Conservation (phyloP, 2,329 filamentous ascomycete species). For the Neonectria sp. region DNA sequence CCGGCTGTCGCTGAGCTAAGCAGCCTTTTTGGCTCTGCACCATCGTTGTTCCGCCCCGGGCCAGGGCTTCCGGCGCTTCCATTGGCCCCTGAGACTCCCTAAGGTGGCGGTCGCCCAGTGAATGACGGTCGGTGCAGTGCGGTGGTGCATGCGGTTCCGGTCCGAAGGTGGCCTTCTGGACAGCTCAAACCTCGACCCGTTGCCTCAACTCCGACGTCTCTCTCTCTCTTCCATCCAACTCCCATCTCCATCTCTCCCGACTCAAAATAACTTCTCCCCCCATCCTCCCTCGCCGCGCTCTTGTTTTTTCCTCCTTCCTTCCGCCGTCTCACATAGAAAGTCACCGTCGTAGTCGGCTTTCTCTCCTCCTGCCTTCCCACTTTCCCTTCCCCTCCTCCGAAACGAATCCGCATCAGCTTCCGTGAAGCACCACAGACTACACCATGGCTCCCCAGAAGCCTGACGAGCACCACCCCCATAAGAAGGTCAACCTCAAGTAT, state of each 20-base stretch:
- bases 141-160: conserved; percentile 41
- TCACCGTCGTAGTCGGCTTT: conserved; percentile 40
- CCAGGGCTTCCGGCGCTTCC: conserved; percentile 48
- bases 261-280: conserved; percentile 27
- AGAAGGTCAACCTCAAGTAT: conserved; percentile 89
- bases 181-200: conserved; percentile 46
- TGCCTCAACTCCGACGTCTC: conserved; percentile 37
- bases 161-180: conserved; percentile 48
- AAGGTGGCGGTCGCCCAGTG: conserved; percentile 46
- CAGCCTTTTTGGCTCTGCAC: conserved; percentile 41
- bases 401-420: conserved; percentile 45
- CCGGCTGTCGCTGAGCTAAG: conserved; percentile 46
- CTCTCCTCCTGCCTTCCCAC: conserved; percentile 32
- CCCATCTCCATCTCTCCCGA: conserved; percentile 20
- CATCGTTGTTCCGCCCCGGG: conserved; percentile 56
- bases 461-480: conserved; percentile 67
- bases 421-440: conserved; percentile 51
- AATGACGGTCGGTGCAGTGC: conserved; percentile 42
- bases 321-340: conserved; percentile 27
- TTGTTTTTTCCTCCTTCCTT: conserved; percentile 24
- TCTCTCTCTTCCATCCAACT: conserved; percentile 31
- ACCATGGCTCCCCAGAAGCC: conserved; percentile 79
- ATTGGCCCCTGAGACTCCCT: conserved; percentile 51
- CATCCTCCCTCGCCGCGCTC: conserved; percentile 12
- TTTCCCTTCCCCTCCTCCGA: conserved; percentile 42